These are phyloP conservation scores for Postia placenta DNA, from an alignment of 768 basidiomycete genomes.

Conservation along the genomic window DNA sequence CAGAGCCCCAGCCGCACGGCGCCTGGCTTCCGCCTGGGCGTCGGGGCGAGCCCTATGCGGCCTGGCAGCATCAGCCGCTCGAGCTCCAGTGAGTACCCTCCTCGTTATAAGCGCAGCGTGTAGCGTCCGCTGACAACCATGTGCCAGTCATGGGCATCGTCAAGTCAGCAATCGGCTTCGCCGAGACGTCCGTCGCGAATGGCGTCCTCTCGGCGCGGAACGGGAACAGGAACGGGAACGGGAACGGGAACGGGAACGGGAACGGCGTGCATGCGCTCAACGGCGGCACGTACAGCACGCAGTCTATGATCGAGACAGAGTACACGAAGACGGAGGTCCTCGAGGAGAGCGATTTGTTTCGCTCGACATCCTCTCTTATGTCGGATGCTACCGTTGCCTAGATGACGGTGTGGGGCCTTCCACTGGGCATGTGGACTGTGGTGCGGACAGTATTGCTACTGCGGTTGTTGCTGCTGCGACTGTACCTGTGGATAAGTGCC, in stretches of 20 bases:
- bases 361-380: background rate
- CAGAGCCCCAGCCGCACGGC: no score
- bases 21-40: background rate
- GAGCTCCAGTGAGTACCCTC: no score
- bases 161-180: no score
- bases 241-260: background rate
- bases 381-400: background rate
- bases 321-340: background rate
- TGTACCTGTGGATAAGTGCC: background rate
- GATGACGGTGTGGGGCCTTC: background rate
- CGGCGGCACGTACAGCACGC: background rate
- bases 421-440: no score
- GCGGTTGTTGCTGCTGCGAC: background rate
- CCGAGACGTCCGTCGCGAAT: no score
- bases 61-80: background rate
- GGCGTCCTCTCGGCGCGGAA: no score
- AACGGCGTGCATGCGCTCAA: no score
- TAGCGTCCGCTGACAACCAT: background rate
- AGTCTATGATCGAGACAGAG: background rate
- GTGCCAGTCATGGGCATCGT: no score
- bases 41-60: no score
- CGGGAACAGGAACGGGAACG: background rate
- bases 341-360: background rate
- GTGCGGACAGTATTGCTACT: background rate
- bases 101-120: background rate